These are phyloP conservation scores for Diaporthe citriasiana DNA, from an alignment of 2,329 filamentous ascomycete genomes.

Conservation along the genomic window DNA sequence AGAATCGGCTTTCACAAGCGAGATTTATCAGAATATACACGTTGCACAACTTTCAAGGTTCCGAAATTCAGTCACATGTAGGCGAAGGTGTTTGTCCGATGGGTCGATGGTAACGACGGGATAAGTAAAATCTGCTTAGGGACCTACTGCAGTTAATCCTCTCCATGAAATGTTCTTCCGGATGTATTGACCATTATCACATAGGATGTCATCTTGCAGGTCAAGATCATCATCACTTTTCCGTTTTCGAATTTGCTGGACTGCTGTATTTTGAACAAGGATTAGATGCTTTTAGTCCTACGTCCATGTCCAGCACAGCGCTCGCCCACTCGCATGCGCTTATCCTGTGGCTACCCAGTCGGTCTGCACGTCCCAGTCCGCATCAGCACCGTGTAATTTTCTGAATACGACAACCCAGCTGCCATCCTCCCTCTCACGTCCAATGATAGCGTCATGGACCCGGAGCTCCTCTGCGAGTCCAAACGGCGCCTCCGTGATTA, in stretches of 20 bases:
- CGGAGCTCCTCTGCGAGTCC: conserved; percentile 51
- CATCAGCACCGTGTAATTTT: conserved; percentile 48
- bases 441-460: conserved; percentile 51
- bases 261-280: not conserved
- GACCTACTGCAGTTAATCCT: not conserved
- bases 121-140: not conserved
- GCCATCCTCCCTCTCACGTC: conserved; percentile 50
- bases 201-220: not conserved
- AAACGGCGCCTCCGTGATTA: conserved; percentile 50
- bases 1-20: not conserved
- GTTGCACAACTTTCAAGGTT: not conserved
- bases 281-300: not conserved
- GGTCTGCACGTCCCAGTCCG: conserved; percentile 50
- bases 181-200: not conserved
- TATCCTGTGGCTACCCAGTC: conserved; percentile 46
- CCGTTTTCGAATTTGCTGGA: not conserved
- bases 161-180: not conserved
- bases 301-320: not conserved
- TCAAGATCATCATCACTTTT: not conserved
- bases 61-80: not conserved
- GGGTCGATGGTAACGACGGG: not conserved
- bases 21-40: not conserved
- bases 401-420: conserved; percentile 51
- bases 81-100: not conserved
- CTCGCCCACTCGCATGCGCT: not conserved